Base-by-base conservation (phyloP, 2,329 filamentous ascomycete genomes). In the Chrysosporium keratinophilum region DNA sequence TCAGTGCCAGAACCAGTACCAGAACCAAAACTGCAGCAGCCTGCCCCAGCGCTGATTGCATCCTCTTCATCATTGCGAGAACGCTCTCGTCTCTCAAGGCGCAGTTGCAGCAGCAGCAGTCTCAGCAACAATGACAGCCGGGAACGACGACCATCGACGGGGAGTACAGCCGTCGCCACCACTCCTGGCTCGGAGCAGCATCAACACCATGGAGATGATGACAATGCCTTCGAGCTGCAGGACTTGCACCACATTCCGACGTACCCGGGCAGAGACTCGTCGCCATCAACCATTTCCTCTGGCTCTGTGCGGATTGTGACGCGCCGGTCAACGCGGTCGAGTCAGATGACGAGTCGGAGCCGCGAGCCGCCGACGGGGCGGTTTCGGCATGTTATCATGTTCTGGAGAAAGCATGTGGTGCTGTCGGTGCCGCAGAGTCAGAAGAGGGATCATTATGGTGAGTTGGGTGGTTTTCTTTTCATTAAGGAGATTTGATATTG, bases 351-450 rank as follows among this genome's bases (percentile, higher is more conserved):
- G 11, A 34, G n/a, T 9, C 45, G 50, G 10, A 48, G 45, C 40
- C 52, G 44, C 39, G 19, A 19, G 5, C 46, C 54, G 34, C 54
- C 49, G 20, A 57, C 48, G 75, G 83, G 28, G 83, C 84, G 1
- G 66, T 74, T 14, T 80, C 82, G 23, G 76, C 80, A 60, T 87
- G 89, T 71, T 73, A 81, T 54, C 81, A 91, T 63, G 79, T 97
- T 41, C 93, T 98, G 70, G 88, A 84, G 58, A 83, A 95, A 69
- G n/a, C 55, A 71, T 58, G 65, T 73, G 6, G 64, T 62, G 3
- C 45, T 72, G 57, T 67, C 64, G 0, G 69, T 72, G 12, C 58
- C 67, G 10, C 68, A 70, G 49, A 69, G 69, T 55, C 68, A 63
- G 23, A 71, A 71, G 58, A 64, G 70, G 3, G 70, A 73, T 59